Evolutionary conservation across 371 early-diverging fungal species (phyloP).

Genomic region (Sporodiniella umbellata): DNA sequence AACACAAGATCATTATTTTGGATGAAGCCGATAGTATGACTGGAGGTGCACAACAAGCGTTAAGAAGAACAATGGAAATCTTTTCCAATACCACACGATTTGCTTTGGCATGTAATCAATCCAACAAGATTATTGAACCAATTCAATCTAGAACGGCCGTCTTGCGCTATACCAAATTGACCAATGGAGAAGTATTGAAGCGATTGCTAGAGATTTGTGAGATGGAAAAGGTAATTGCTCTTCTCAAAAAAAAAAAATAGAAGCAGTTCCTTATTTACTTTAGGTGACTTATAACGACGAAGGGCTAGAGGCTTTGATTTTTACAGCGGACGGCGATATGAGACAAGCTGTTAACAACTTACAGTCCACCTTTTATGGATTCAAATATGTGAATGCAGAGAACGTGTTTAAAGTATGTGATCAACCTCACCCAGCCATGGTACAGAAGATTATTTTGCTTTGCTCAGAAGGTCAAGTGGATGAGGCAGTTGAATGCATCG

Average conservation of each 20-base stretch:
- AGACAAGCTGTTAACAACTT: conserved; percentile 98
- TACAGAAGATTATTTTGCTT: conserved; percentile 68
- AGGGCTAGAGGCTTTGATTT: conserved; percentile 91
- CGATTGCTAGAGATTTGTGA: conserved; percentile 84
- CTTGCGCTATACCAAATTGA: conserved; percentile 81
- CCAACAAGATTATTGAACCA: conserved; percentile 98
- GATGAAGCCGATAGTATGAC: conserved; percentile 99
- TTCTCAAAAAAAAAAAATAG: neutral
- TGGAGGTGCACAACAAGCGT: conserved; percentile 93
- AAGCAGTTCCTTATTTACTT: neutral
- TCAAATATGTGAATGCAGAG: conserved; percentile 78
- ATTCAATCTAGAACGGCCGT: conserved; percentile 99
- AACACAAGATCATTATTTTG: conserved; percentile 95
- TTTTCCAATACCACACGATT: conserved; percentile 95
- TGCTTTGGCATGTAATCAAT: conserved; percentile 97
- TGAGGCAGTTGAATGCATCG: conserved; percentile 65
- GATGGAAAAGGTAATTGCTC: conserved; percentile 76
- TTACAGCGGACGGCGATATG: conserved; percentile 98
- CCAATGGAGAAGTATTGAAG: conserved; percentile 71
- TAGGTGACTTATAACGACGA: conserved; percentile 80
- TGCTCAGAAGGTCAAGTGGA: conserved; percentile 69
- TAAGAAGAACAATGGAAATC: conserved; percentile 97
- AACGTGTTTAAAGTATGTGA: conserved; percentile 96
- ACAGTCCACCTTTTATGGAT: conserved; percentile 89
- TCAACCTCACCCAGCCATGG: conserved; percentile 86